Conservation (phyloP, 2,329 filamentous ascomycete species). For the Penicillium sp. region DNA sequence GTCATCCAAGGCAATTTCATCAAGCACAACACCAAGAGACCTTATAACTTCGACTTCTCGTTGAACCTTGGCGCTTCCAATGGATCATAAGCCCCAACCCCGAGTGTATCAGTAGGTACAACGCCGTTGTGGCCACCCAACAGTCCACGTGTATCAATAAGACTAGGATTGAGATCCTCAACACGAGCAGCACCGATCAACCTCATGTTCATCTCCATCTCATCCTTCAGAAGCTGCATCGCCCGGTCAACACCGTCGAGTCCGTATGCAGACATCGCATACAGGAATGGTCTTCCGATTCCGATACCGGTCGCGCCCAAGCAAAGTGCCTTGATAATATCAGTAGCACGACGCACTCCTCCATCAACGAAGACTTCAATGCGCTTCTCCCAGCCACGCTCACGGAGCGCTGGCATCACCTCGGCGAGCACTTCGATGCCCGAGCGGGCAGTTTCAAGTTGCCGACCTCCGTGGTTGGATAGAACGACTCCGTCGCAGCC, state of each 20-base stretch:
- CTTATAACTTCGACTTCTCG: conserved; percentile 50
- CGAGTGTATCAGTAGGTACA: conserved; percentile 65
- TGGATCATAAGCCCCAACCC: conserved; percentile 59
- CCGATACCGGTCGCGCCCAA: conserved; percentile 90
- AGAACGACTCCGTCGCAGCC: conserved; percentile 89
- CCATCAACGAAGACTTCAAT: conserved; percentile 92
- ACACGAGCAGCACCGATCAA: conserved; percentile 78
- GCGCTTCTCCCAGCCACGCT: conserved; percentile 70
- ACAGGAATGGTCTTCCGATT: conserved; percentile 92
- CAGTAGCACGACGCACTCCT: conserved; percentile 83
- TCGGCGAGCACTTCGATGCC: conserved; percentile 89
- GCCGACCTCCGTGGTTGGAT: conserved; percentile 92
- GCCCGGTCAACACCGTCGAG: conserved; percentile 83
- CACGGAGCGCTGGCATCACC: conserved; percentile 82
- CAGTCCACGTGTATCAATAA: conserved; percentile 77
- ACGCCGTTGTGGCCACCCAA: conserved; percentile 56
- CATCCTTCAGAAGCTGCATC: conserved; percentile 89
- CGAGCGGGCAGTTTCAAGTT: conserved; percentile 88
- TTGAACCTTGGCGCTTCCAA: conserved; percentile 52
- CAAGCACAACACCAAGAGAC: not conserved
- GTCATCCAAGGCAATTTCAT: not conserved
- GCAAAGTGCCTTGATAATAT: conserved; percentile 93
- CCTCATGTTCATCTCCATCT: conserved; percentile 99
- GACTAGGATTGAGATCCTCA: conserved; percentile 74
- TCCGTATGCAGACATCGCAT: conserved; percentile 93